Percentiles rank a stretch among this genome's conserved stretches.
These are phyloP conservation scores for Endocarpon pusillum DNA, from an alignment of 495 filamentous ascomycete genomes.

Conservation along the genomic window DNA sequence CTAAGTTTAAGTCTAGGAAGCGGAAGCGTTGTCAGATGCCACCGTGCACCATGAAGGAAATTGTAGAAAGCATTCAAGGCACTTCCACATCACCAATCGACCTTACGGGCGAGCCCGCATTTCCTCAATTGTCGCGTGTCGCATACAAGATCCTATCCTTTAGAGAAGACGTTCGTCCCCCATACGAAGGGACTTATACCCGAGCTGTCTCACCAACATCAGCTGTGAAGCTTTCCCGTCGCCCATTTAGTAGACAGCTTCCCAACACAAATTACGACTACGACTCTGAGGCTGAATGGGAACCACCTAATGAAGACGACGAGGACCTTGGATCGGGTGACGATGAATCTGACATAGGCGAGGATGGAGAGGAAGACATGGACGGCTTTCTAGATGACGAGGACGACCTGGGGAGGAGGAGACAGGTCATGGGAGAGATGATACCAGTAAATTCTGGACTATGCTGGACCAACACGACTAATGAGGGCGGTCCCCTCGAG, in stretches of 20 bases:
- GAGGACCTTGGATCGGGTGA: slow-evolving; percentile 63
- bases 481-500: slow-evolving; percentile 22
- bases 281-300: slow-evolving; percentile 94
- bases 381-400: slow-evolving; percentile 38
- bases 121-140: slow-evolving; percentile 35
- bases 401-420: slow-evolving; percentile 28
- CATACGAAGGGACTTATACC: slow-evolving; percentile 77
- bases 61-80: not conserved
- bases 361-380: slow-evolving; percentile 37
- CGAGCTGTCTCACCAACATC: slow-evolving; percentile 29
- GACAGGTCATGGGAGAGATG: slow-evolving; percentile 45
- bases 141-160: slow-evolving; percentile 70
- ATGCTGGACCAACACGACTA: slow-evolving; percentile 72
- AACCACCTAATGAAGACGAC: slow-evolving; percentile 58
- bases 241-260: slow-evolving; percentile 44
- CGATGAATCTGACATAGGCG: slow-evolving; percentile 51
- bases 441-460: slow-evolving; percentile 62
- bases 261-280: slow-evolving; percentile 79
- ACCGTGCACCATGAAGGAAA: not conserved
- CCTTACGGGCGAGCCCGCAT: slow-evolving; percentile 16
- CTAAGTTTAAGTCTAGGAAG: not conserved
- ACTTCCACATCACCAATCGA: slow-evolving; percentile 15
- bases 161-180: slow-evolving; percentile 71
- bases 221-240: slow-evolving; percentile 44
- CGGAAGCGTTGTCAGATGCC: not conserved